Base-by-base conservation (phyloP, 257 asterid genomes). In the Primulina eburnea region DNA sequence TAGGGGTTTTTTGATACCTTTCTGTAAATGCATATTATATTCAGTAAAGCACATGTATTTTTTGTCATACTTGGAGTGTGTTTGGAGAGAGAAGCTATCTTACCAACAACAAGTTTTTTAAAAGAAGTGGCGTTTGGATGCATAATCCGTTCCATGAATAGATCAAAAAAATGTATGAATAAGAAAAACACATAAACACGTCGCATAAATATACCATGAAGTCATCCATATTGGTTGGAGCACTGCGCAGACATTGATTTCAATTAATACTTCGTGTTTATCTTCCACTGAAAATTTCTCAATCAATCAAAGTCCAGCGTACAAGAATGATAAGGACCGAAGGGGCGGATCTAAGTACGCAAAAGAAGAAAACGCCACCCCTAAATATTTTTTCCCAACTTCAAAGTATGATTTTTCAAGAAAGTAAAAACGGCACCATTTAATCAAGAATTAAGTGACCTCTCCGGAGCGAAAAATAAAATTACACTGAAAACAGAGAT, bases 141-240 rank as follows among this genome's bases (percentile, higher is more conserved):
- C n/a, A 43, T 11, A 43, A 43, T 43, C 47, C 3, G 20, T 63
- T 63, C 32, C 53, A 71, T 20, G n/a, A 24, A 20, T 32, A 33
- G 34, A 56, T 24, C 50, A 21, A 24, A 47, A 50, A 43, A 43
- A 43, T 12, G 5, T 43, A 43, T 43, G 53, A 43, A 6, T 17
- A 43, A 43, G 17, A 43, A 73, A 21, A 5, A 62, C 26, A 4
- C 2, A 26, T 2, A 26, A 34, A 2, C 29, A 20, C 0, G 37
- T 57, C 38, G 53, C 8, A 38, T 26, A 35, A 14, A 58, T 10
- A 16, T 66, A 38, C 47, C 16, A n/a, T 34, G 24, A n/a, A 47
- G 55, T 65, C 64, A 40, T 35, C 59, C 10, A 75, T 17, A 52
- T 9, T 17, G 65, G 35, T 59, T 33, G 16, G 29, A 64, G 28